Percentiles rank a stretch among this genome's conserved stretches.
These are phyloP conservation scores for Colletotrichum lupini DNA, from an alignment of 2,329 filamentous ascomycete genomes.

Conservation along the genomic window DNA sequence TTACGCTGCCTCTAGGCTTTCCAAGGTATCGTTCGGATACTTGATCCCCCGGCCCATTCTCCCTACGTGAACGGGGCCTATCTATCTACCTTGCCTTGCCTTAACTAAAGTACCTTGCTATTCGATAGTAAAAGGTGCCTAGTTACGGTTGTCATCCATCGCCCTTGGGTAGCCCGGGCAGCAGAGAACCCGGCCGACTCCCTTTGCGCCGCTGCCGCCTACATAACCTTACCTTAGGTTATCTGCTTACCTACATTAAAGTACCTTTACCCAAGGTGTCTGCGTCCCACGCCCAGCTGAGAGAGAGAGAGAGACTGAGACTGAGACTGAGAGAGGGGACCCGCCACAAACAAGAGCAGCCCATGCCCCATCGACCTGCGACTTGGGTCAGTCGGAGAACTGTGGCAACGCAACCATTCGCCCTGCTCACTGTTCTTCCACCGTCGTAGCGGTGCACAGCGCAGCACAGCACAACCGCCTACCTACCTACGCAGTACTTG, in stretches of 20 bases:
- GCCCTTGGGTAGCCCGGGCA: not conserved
- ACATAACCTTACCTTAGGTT: not conserved
- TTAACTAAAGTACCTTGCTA: not conserved
- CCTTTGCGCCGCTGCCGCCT: not conserved
- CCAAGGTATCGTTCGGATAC: not conserved
- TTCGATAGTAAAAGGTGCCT: not conserved
- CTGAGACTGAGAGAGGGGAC: not conserved
- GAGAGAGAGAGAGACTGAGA: not conserved
- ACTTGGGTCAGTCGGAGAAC: slow-evolving; percentile 26
- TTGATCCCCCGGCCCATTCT: not conserved
- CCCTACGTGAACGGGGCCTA: not conserved
- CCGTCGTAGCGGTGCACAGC: slow-evolving; percentile 3
- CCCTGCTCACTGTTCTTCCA: not conserved
- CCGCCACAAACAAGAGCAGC: slow-evolving; percentile 27
- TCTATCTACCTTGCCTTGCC: not conserved
- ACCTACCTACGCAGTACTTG: not conserved
- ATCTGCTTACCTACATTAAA: not conserved
- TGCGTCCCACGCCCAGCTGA: not conserved
- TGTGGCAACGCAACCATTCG: slow-evolving; percentile 13
- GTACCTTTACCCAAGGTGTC: not conserved
- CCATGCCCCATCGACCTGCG: slow-evolving; percentile 30
- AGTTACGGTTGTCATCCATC: not conserved
- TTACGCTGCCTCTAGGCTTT: slow-evolving; percentile 5
- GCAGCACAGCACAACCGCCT: slow-evolving; percentile 3
- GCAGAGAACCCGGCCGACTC: not conserved